Evolutionary conservation across 1,284 basidiomycete species (phyloP).

Genomic region (Lignosus rhinocerotis): DNA sequence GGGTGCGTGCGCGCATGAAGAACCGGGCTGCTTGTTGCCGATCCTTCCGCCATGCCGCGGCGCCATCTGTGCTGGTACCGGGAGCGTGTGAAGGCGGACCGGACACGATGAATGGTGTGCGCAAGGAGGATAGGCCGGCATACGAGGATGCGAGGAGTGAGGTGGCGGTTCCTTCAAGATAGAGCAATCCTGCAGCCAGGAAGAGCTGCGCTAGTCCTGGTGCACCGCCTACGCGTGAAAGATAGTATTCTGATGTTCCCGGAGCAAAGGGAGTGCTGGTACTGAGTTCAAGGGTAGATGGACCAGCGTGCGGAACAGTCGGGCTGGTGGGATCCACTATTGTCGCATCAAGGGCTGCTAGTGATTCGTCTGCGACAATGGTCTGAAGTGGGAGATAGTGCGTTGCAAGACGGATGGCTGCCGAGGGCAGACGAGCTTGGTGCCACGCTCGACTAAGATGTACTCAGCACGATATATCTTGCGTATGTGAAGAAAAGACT

Average conservation of each 20-base stretch:
- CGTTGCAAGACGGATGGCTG: constrained; percentile 71
- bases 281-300: constrained; percentile 13
- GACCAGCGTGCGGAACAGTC: constrained; percentile 6
- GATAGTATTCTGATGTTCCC: constrained; percentile 60
- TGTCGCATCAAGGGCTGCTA: constrained; percentile 8
- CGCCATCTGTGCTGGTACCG: constrained; percentile 30
- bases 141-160: constrained; percentile 67
- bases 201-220: constrained; percentile 69
- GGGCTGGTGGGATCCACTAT: constrained; percentile 17
- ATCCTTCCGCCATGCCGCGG: constrained; percentile 70
- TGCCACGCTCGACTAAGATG: constrained; percentile 71
- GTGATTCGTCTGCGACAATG: constrained; percentile 20
- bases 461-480: neutral
- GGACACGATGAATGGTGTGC: constrained; percentile 48
- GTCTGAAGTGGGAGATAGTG: constrained; percentile 62
- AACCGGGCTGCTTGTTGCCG: constrained; percentile 64
- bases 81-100: constrained; percentile 12
- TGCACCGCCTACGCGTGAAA: constrained; percentile 62
- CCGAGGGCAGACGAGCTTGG: constrained; percentile 68
- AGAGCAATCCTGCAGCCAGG: constrained; percentile 70
- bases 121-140: constrained; percentile 72
- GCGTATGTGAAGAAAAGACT: constrained; percentile 29
- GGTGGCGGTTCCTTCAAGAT: constrained; percentile 73
- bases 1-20: constrained; percentile 63
- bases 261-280: constrained; percentile 11